Evolutionary conservation across 2,329 filamentous ascomycete species (phyloP).

Genomic region (Stachybotrys elegans): DNA sequence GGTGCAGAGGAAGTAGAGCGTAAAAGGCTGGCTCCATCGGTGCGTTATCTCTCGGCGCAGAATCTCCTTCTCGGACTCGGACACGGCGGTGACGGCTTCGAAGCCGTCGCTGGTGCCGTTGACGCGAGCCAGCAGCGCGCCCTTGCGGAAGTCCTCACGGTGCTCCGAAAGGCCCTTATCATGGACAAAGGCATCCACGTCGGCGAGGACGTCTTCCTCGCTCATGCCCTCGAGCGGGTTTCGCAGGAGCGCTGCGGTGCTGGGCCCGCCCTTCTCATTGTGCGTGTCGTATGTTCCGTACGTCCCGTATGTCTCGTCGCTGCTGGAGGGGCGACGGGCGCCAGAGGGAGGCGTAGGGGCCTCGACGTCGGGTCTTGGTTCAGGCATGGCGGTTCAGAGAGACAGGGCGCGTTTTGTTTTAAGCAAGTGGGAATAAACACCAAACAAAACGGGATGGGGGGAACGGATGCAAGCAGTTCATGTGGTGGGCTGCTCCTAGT

Average conservation of each 20-base stretch:
- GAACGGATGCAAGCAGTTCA: no score
- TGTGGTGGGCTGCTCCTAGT: no score
- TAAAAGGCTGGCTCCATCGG: slow-evolving; percentile 26
- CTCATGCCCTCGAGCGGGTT: slow-evolving; percentile 26
- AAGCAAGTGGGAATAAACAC: not conserved
- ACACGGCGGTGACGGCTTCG: slow-evolving; percentile 19
- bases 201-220: slow-evolving; percentile 21
- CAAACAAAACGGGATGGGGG: no score
- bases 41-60: slow-evolving; percentile 22
- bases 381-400: slow-evolving; percentile 21
- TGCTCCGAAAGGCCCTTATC: slow-evolving; percentile 26
- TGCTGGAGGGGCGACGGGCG: slow-evolving; percentile 11
- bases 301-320: slow-evolving; percentile 15
- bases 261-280: slow-evolving; percentile 13
- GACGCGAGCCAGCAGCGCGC: slow-evolving; percentile 45
- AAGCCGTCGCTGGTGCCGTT: slow-evolving; percentile 27
- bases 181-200: slow-evolving; percentile 31
- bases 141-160: slow-evolving; percentile 42
- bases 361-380: slow-evolving; percentile 16
- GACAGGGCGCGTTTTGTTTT: not conserved
- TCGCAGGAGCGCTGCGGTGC: slow-evolving; percentile 20
- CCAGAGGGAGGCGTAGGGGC: slow-evolving; percentile 13
- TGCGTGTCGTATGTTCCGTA: no score
- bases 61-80: slow-evolving; percentile 21
- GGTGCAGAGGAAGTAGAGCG: slow-evolving; percentile 29